phyloP scores from a whole-genome alignment of 768 basidiomycete genomes.

The Mrakia frigida region DNA sequence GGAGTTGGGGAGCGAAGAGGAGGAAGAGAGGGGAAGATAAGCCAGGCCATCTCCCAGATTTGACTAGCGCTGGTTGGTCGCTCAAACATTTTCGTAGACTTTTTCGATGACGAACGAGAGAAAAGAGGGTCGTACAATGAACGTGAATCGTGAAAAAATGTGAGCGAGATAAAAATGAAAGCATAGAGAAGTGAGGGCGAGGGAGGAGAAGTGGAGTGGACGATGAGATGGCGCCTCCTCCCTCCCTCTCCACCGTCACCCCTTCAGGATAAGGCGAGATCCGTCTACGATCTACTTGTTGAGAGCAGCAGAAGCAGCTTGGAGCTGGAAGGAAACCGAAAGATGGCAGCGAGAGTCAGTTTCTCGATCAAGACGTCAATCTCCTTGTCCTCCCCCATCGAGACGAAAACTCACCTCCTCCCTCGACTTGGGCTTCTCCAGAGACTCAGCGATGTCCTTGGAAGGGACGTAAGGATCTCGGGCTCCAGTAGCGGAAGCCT shows the following conservation, averaged over 20 bases:
- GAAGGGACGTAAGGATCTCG: slow-evolving; percentile 28
- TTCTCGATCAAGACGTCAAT: not conserved
- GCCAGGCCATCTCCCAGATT: not conserved
- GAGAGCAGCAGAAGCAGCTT: slow-evolving; percentile 3
- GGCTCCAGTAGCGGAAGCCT: not conserved
- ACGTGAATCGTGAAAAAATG: too few species aligned
- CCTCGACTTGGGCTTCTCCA: slow-evolving; percentile 29
- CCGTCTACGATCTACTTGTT: not conserved
- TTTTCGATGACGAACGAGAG: not conserved
- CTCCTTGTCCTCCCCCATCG: not conserved
- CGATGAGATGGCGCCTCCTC: not conserved
- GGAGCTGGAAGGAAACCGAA: not conserved
- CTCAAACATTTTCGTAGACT: not conserved
- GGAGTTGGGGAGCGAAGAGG: not conserved
- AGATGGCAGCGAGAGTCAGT: slow-evolving; percentile 8
- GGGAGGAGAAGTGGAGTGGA: not conserved
- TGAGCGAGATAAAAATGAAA: not conserved
- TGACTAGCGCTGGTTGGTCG: not conserved
- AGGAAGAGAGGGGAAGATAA: slow-evolving; percentile 5
- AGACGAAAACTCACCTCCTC: slow-evolving; percentile 28
- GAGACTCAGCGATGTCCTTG: slow-evolving; percentile 7
- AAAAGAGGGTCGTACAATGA: not conserved
- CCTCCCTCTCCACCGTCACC: not conserved
- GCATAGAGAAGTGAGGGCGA: not conserved
- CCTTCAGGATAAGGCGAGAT: not conserved